Conservation (phyloP, 2,329 filamentous ascomycete species). For the Fusarium floridanum region DNA sequence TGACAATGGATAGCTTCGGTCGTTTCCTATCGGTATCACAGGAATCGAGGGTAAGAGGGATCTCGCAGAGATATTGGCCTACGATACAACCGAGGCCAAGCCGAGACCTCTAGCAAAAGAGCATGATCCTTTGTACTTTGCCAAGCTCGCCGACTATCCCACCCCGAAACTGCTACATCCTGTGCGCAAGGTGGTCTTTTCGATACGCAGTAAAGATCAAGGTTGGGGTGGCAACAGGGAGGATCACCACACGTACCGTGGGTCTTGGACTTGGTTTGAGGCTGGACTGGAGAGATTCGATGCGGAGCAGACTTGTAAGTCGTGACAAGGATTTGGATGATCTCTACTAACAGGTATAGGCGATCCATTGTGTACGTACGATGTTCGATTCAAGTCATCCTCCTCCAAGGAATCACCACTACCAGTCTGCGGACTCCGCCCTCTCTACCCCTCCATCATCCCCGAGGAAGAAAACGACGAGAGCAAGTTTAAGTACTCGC, state of each 20-base stretch:
- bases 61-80: slow-evolving; percentile 47
- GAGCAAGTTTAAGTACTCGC: slow-evolving; percentile 50
- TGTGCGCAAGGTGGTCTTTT: slow-evolving; percentile 73
- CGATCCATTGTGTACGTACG: slow-evolving; percentile 48
- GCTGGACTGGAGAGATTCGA: slow-evolving; percentile 70
- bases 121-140: slow-evolving; percentile 48
- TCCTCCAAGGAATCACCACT: slow-evolving; percentile 41
- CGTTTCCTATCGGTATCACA: slow-evolving; percentile 55
- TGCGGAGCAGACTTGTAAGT: slow-evolving; percentile 49
- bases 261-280: slow-evolving; percentile 74
- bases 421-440: slow-evolving; percentile 53
- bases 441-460: slow-evolving; percentile 51
- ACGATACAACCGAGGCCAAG: slow-evolving; percentile 47
- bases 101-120: slow-evolving; percentile 46
- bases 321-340: accelerated
- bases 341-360: slow-evolving; percentile 36
- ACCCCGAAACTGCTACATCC: slow-evolving; percentile 60
- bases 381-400: slow-evolving; percentile 44
- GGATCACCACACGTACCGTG: slow-evolving; percentile 56
- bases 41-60: slow-evolving; percentile 43
- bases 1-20: slow-evolving; percentile 50
- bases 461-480: slow-evolving; percentile 19
- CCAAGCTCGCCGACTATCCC: slow-evolving; percentile 54
- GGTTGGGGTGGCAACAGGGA: slow-evolving; percentile 61
- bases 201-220: slow-evolving; percentile 69